phyloP scores from a whole-genome alignment of 208 protist genomes.

The Entamoeba histolytica region DNA sequence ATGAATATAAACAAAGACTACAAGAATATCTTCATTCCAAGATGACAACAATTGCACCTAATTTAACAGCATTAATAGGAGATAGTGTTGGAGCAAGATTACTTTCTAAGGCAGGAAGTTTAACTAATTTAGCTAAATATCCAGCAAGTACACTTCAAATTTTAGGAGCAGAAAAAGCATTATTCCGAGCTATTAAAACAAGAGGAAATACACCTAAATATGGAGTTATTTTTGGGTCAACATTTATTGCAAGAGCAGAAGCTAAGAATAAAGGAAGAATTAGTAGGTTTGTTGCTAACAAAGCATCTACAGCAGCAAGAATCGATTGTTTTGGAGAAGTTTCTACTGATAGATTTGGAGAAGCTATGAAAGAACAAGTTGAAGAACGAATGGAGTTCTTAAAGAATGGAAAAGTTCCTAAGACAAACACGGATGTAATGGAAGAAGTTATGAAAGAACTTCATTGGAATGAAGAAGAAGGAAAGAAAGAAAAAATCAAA shows the following conservation, averaged over 20 bases:
- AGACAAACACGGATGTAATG: background rate
- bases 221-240: slow-evolving; percentile 13
- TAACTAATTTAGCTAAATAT: slow-evolving; percentile 87
- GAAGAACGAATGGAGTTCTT: background rate
- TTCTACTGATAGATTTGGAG: background rate
- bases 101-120: slow-evolving; percentile 85
- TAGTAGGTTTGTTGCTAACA: slow-evolving; percentile 8
- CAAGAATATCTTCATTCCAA: slow-evolving; percentile 70
- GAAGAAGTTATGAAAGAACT: background rate
- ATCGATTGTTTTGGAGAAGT: slow-evolving; percentile 3
- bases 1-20: slow-evolving; percentile 50
- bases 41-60: slow-evolving; percentile 85
- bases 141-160: slow-evolving; percentile 95
- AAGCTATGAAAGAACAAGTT: background rate
- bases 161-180: slow-evolving; percentile 89
- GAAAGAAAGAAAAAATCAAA: background rate
- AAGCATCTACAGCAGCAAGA: background rate
- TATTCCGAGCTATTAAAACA: slow-evolving; percentile 80
- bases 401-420: background rate
- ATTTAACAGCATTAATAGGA: slow-evolving; percentile 84
- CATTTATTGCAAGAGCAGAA: background rate
- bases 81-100: slow-evolving; percentile 84
- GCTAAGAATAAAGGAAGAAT: slow-evolving; percentile 14
- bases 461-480: background rate
- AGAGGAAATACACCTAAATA: slow-evolving; percentile 40